phyloP scores from a whole-genome alignment of 331 rosid species.

The Cydonia oblonga region DNA sequence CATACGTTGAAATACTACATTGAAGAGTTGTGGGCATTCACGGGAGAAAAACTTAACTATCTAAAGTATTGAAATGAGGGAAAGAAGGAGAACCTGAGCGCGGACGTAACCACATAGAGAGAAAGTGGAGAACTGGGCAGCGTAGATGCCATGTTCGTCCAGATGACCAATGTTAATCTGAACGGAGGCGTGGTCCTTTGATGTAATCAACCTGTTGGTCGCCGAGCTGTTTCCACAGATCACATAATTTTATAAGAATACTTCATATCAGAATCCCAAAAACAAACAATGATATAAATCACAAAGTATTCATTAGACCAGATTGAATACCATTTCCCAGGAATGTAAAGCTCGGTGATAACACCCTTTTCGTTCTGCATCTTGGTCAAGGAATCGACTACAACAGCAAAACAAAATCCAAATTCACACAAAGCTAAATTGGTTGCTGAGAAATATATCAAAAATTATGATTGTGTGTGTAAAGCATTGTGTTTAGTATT shows the following conservation, averaged over 20 bases:
- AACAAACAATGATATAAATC: not conserved
- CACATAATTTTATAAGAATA: not conserved
- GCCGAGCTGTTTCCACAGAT: conserved; percentile 43
- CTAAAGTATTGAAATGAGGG: not conserved
- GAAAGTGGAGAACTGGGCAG: conserved; percentile 55
- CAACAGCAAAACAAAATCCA: not conserved
- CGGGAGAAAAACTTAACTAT: too few species aligned
- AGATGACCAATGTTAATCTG: conserved; percentile 78
- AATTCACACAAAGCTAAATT: not conserved
- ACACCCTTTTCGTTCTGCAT: conserved; percentile 66
- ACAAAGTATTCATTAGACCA: not conserved
- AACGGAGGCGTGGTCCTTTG: conserved; percentile 82
- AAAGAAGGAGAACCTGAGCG: conserved; percentile 42
- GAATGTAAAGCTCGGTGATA: conserved; percentile 60
- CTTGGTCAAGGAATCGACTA: not conserved
- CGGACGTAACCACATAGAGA: conserved; percentile 77
- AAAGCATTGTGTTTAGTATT: not conserved
- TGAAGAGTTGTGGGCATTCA: too few species aligned
- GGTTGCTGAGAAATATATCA: not conserved
- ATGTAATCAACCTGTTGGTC: conserved; percentile 65
- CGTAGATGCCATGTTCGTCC: conserved; percentile 71
- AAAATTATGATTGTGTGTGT: not conserved
- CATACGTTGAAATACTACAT: too few species aligned
- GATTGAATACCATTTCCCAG: conserved; percentile 42
- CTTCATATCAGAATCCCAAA: not conserved